These are phyloP conservation scores for Chlorella sorokiniana DNA, from an alignment of 139 green algal species.

Conservation along the genomic window DNA sequence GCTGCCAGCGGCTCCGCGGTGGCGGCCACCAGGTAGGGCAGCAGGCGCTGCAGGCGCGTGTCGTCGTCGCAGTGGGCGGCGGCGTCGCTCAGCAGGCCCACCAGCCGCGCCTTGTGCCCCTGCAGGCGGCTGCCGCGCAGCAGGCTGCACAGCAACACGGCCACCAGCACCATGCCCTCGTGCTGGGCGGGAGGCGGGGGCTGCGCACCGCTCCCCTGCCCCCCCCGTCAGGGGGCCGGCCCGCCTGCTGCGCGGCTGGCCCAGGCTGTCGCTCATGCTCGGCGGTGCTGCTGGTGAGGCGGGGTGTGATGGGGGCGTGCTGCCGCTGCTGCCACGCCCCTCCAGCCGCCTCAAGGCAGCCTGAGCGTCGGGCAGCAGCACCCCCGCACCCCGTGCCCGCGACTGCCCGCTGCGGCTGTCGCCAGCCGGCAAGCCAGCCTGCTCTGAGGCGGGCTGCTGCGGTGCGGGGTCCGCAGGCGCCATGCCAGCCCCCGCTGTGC, in stretches of 20 bases:
- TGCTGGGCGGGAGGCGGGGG: not conserved
- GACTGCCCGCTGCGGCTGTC: not conserved
- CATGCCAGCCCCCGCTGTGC: not conserved
- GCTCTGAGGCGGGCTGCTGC: not conserved
- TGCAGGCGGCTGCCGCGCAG: slow-evolving; percentile 73
- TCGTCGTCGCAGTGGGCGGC: slow-evolving; percentile 75
- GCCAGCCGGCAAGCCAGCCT: not conserved
- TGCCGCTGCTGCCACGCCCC: not conserved
- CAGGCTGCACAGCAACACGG: slow-evolving; percentile 82
- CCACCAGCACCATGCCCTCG: slow-evolving; percentile 74
- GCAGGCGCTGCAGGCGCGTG: slow-evolving; percentile 74
- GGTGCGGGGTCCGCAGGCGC: not conserved
- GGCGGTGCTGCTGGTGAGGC: slow-evolving; percentile 10
- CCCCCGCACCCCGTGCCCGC: not conserved
- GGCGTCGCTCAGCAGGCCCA: slow-evolving; percentile 68
- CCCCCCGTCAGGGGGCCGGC: too few species aligned
- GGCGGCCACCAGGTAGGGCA: slow-evolving; percentile 85
- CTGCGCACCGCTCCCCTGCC: not conserved
- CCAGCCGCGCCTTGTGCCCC: slow-evolving; percentile 59
- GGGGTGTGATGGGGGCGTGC: slow-evolving; percentile 4
- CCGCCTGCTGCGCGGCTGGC: not conserved
- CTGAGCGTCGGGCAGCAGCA: slow-evolving; percentile 43
- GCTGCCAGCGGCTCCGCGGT: slow-evolving; percentile 28
- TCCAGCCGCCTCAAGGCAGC: slow-evolving; percentile 39
- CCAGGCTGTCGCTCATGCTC: not conserved